Percentiles rank a stretch among this genome's conserved stretches.
Evolutionary conservation across 73 alveolate species (phyloP).

Genomic region (Symbiodinium natans): DNA sequence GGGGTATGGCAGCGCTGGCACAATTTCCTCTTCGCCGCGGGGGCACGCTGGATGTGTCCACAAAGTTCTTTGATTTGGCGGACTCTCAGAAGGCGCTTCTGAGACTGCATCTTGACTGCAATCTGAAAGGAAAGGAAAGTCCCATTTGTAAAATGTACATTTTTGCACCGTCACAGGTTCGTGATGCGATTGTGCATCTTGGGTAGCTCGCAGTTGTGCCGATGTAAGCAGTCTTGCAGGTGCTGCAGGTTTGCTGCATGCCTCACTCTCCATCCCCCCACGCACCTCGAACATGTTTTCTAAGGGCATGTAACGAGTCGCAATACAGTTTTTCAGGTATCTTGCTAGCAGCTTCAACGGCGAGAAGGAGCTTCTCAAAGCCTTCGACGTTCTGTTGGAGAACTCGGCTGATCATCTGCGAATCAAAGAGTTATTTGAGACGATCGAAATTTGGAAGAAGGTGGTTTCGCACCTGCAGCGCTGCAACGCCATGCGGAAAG

Average conservation of each 20-base stretch:
- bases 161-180: too few relatives aligned
- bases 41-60: slow-evolving; percentile 55
- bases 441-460: slow-evolving; percentile 71
- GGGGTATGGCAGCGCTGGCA: background rate
- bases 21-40: slow-evolving; percentile 44
- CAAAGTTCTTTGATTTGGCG: slow-evolving; percentile 2
- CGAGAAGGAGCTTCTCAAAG: slow-evolving; percentile 12
- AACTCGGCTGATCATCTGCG: slow-evolving; percentile 9
- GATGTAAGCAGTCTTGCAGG: too few relatives aligned
- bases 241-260: background rate
- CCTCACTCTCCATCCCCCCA: background rate
- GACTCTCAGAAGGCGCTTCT: background rate
- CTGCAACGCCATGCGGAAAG: slow-evolving; percentile 8
- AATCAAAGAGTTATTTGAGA: slow-evolving; percentile 51
- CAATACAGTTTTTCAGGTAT: background rate
- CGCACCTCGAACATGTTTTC: background rate
- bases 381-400: slow-evolving; percentile 28
- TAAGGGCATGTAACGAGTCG: background rate
- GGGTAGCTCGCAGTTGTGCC: too few relatives aligned
- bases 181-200: too few relatives aligned
- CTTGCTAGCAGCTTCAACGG: slow-evolving; percentile 21
- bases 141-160: too few relatives aligned
- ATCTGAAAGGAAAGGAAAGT: too few relatives aligned
- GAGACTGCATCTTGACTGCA: background rate
- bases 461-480: slow-evolving; percentile 54